Base-by-base conservation (phyloP, 345 rosid species). In the Murraya paniculata region DNA sequence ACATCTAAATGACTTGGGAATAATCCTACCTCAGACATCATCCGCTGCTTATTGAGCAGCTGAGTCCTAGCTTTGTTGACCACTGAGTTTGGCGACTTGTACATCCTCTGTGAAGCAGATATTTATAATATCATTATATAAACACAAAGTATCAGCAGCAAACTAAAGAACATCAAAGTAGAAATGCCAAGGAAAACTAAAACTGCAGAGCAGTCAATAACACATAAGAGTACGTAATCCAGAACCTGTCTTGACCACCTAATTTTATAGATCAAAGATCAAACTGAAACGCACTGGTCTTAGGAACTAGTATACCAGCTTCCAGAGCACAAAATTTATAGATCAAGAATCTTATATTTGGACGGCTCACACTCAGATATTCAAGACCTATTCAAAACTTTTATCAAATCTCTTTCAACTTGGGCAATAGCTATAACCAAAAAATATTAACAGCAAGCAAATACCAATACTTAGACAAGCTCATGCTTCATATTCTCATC, bases 1-100 rank as follows among this genome's bases (percentile, higher is more conserved):
- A 53, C 19, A 67, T 25, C 19, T 45, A 28, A 62, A 27, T 10
- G 18, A 72, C 11, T 9, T 25, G 28, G 61, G 30, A 41, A 76
- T 22, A n/a, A 53, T 66, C 64, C 8, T 70, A 90, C 98, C 97
- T 88, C 80, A 7, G 97, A 85, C 68, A 88, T 77, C 98, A 91
- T 88, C 79, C 98, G 91, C 85, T 94, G 98, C 85, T 87, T 90
- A 88, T 91, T 93, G 80, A 94, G 73, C 68, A 67, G 85, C 80
- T 87, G 95, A n/a, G 99, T 94, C 85, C 98, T 89, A 58, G 98
- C 97, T 86, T 97, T 94, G 77, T 86, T 94, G 59, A 80, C 55
- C 22, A 79, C 86, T 7, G 98, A 97, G 83, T 97, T 92, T 69
- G 98, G 98, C 4, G 99, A 97, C 72, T 78, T 86, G 73, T 50